Base-by-base conservation (phyloP, 768 basidiomycete species). In the Rhizopogon roseolus region DNA sequence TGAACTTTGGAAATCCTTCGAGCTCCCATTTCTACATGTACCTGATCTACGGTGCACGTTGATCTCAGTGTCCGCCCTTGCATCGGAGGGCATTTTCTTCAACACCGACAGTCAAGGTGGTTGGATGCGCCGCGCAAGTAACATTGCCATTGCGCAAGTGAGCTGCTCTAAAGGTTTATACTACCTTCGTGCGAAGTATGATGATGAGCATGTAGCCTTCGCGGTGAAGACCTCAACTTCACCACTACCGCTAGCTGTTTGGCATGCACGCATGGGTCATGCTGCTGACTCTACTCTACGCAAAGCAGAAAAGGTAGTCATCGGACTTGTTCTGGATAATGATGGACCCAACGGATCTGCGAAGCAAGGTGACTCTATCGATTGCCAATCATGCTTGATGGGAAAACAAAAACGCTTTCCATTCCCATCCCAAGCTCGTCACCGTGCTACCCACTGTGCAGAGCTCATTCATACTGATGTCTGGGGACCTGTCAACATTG, bases 401-500 rank as follows among this genome's bases (percentile, higher is more conserved):
- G 44, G 44, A 27, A 45, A 45, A 19, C 32, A 45, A 5, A 45
- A 45, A 14, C 10, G 17, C 0, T n/a, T 45, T 3, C 17, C 44
- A 4, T 45, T 34, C 13, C 44, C 25, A 14, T 27, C 11, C 5
- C 9, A 10, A 0, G 17, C 39, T 6, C 17, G 39, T 19, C 39
- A 17, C 5, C 39, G 17, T 19, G 39, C 39, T 3, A 29, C 29
- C 29, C 34, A n/a, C 4, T 29, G 22, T 5, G 40, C 27, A 17
- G 55, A 56, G n/a, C 28, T 37, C 8, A 49, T 44, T n/a, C 58
- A 65, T 36, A 58, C 64, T 19, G 64, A 71, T 43, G 28, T 71
- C 0, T 70, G 57, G 60, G 63, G 65, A 38, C 66, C 60, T 4
- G 38, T 62, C 4, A 50, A 58, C 1, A 52, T 59, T 2, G 46